Evolutionary conservation across 148 eudicot species (phyloP).

Genomic region (Rhododendron henanense): DNA sequence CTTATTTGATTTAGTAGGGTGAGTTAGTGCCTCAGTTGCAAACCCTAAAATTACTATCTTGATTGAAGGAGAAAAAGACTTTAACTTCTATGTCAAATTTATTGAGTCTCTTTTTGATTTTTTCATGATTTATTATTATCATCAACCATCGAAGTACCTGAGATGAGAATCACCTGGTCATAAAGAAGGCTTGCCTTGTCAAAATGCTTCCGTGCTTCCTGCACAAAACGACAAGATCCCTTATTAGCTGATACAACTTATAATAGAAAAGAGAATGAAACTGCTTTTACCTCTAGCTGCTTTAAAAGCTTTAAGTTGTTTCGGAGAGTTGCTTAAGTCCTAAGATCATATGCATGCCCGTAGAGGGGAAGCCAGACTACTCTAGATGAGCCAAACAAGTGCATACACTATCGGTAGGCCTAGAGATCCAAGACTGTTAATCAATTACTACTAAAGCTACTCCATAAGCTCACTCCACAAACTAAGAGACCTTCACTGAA

Average conservation of each 20-base stretch:
- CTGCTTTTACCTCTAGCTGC: not conserved
- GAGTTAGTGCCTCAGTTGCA: not conserved
- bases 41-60: not conserved
- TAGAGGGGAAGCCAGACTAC: not conserved
- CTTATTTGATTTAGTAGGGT: not conserved
- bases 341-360: not conserved
- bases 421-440: not conserved
- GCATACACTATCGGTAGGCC: not conserved
- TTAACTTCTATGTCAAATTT: not conserved
- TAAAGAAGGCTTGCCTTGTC: constrained; percentile 92
- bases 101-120: not conserved
- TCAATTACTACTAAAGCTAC: not conserved
- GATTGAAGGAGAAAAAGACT: not conserved
- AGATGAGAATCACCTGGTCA: constrained; percentile 69
- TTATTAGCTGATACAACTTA: constrained; percentile 11
- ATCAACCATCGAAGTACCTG: not conserved
- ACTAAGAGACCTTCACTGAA: not conserved
- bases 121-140: not conserved
- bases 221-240: constrained; percentile 27
- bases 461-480: not conserved
- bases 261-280: not conserved
- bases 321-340: not conserved
- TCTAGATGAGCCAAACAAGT: not conserved
- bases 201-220: constrained; percentile 97
- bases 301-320: not conserved